Base-by-base conservation (phyloP, 257 asterid genomes). In the Solanum lignicaule region DNA sequence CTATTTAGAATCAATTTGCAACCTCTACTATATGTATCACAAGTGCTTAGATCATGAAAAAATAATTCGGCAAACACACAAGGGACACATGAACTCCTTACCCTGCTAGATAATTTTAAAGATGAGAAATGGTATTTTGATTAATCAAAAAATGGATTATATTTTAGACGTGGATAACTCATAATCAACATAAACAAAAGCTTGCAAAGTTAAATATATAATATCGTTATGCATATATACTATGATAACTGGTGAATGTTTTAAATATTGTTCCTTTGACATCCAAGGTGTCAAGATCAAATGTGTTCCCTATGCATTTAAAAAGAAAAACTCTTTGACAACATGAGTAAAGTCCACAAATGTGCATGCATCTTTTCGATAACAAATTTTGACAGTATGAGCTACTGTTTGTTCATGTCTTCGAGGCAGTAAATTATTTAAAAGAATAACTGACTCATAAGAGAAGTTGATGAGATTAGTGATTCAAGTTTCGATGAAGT, bases 401-500 rank as follows among this genome's bases (percentile, higher is more conserved):
- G 18, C 27, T 27, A 81, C 69, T 81, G 13, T 29, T 29, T 81
- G 21, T 81, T 48, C 85, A 81, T 48, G 85, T 46, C 69, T 82
- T 71, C 9, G 12, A 31, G 41, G 43, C 7, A 82, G 29, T 29
- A 29, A 43, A 29, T 31, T 16, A 10, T 11, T 48, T 48, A 29
- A 82, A 29, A 81, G 20, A 29, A 81, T 25, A 81, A 82, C 68
- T 4, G 69, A 9, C 7, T 48, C 43, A 10, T 48, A 82, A 29
- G 69, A 0, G 9, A 82, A 46, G 31, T 36, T n/a, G 60, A 36
- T 71, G 86, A 38, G 60, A 38, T 25, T 72, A 39, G 73, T 71
- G 60, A 87, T 78, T 43, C 58, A 83, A 35, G 88, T 85, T 66
- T 27, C 36, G 86, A 89, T 55, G 72, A 87, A 89, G 82, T 94